A percentile compares a stretch with the other conserved stretches of the same genome.
Conservation (phyloP, 164 flowering plant genomes). For the Akebia trifoliata region DNA sequence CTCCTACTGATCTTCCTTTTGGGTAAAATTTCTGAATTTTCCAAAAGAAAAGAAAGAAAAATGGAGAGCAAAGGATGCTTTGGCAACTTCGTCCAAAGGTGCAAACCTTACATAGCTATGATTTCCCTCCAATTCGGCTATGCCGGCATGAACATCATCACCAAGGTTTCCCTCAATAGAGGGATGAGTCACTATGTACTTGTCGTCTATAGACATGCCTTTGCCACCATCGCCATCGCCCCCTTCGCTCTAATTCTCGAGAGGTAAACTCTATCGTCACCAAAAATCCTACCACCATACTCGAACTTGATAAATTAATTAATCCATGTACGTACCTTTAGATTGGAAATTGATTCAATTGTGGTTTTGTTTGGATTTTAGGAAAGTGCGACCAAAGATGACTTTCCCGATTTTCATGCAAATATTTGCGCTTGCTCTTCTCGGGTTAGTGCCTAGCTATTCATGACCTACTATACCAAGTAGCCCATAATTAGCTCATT, state of each 20-base stretch:
- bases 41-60: not conserved
- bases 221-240: slow-evolving; percentile 72
- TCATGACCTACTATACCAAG: not conserved
- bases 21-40: not conserved
- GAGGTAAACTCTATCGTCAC: slow-evolving; percentile 44
- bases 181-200: slow-evolving; percentile 85
- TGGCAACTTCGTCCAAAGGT: slow-evolving; percentile 28
- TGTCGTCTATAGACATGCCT: slow-evolving; percentile 72
- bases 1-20: not conserved
- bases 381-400: slow-evolving; percentile 38
- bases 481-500: no score
- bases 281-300: not conserved
- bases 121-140: slow-evolving; percentile 68
- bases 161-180: slow-evolving; percentile 64
- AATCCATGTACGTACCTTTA: no score
- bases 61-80: slow-evolving; percentile 37
- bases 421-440: slow-evolving; percentile 36
- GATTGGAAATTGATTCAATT: not conserved
- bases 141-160: slow-evolving; percentile 81
- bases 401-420: slow-evolving; percentile 32
- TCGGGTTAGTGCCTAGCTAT: slow-evolving; percentile 28
- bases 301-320: not conserved
- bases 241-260: slow-evolving; percentile 75
- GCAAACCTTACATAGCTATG: slow-evolving; percentile 26
- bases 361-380: slow-evolving; percentile 12